phyloP scores from a whole-genome alignment of 2,329 filamentous ascomycete species.

The Fusarium sp. region DNA sequence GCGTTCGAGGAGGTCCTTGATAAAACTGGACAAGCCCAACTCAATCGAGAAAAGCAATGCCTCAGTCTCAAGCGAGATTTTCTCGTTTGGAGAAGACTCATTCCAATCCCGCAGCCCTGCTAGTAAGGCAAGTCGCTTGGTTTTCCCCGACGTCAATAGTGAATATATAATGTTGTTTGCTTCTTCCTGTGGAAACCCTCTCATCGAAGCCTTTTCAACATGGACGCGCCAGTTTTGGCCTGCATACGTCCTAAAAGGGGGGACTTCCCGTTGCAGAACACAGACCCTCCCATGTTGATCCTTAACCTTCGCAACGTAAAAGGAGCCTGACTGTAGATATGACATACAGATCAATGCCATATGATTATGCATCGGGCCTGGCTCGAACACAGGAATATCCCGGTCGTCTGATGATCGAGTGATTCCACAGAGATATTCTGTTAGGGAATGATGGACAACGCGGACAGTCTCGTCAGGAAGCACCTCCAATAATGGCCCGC shows the following conservation, averaged over 20 bases:
- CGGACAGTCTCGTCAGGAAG: conserved; percentile 28
- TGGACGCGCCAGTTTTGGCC: neutral
- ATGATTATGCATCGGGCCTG: conserved; percentile 7
- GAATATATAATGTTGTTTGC: neutral
- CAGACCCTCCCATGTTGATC: no score
- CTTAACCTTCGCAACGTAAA: neutral
- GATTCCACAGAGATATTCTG: conserved; percentile 22
- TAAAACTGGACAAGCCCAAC: neutral
- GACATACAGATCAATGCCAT: conserved; percentile 15
- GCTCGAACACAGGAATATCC: conserved; percentile 3
- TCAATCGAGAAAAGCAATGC: neutral
- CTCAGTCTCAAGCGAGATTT: neutral
- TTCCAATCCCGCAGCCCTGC: neutral
- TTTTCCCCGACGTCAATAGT: neutral
- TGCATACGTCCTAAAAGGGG: neutral
- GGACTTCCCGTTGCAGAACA: neutral
- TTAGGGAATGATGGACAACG: conserved; percentile 33
- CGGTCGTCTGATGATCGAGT: neutral
- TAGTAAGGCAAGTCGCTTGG: neutral
- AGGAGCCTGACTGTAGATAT: conserved; percentile 9
- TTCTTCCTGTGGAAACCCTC: neutral
- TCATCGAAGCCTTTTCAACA: accelerated
- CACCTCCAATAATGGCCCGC: conserved; percentile 19
- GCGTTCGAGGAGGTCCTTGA: neutral
- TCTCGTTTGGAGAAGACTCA: neutral